Conservation (phyloP, 768 basidiomycete species). For the Daedaleopsis sinensis region DNA sequence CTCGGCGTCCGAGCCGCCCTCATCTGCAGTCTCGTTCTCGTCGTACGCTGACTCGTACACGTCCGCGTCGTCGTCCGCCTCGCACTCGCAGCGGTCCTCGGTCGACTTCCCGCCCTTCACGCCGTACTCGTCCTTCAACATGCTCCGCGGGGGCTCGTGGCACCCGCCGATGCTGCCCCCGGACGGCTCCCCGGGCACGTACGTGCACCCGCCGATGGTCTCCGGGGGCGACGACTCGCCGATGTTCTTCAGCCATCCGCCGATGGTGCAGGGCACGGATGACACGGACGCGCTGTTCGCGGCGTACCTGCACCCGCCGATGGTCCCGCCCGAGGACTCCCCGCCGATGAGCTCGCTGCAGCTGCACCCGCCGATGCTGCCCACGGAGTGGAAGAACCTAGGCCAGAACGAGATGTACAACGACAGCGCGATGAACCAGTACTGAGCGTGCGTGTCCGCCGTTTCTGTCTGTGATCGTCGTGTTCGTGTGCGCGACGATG, state of each 20-base stretch:
- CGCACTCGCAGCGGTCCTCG: constrained; percentile 62
- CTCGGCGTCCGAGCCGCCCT: constrained; percentile 53
- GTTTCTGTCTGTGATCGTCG: neutral
- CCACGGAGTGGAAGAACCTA: constrained; percentile 36
- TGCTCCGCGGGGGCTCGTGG: constrained; percentile 67
- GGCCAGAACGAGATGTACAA: constrained; percentile 34
- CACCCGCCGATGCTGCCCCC: constrained; percentile 76
- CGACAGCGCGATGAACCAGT: constrained; percentile 39
- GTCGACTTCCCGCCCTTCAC: constrained; percentile 64
- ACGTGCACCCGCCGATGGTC: constrained; percentile 74
- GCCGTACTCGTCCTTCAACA: constrained; percentile 48
- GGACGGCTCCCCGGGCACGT: constrained; percentile 48
- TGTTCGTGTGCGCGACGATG: constrained; percentile 11
- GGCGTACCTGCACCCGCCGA: constrained; percentile 57
- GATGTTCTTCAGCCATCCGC: constrained; percentile 65
- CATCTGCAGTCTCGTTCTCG: constrained; percentile 64
- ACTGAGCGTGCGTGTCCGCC: constrained; percentile 18
- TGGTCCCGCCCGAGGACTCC: constrained; percentile 48
- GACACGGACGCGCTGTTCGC: constrained; percentile 61
- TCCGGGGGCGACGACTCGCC: constrained; percentile 59
- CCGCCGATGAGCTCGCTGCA: constrained; percentile 29
- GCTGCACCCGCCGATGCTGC: constrained; percentile 40
- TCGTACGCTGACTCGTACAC: constrained; percentile 66
- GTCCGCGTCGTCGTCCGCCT: constrained; percentile 52
- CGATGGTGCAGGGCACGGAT: constrained; percentile 55